Percentiles rank a stretch among this genome's conserved stretches.
Conservation (phyloP, 208 protist species). For the Trypanosoma scelopori region DNA sequence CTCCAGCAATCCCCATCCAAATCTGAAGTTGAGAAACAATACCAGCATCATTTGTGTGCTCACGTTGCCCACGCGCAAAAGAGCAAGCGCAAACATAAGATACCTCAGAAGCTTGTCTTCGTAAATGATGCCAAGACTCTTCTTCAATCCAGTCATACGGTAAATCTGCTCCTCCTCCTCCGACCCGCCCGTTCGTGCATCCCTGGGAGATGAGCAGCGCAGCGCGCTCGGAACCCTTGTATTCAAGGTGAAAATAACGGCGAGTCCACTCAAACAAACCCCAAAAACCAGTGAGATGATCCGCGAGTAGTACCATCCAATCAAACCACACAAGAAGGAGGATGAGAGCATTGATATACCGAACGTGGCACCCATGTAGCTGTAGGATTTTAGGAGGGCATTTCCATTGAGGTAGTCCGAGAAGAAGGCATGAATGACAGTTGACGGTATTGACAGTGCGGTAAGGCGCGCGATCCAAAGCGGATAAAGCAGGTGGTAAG, state of each 20-base stretch:
- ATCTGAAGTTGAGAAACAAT: constrained; percentile 39
- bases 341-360: constrained; percentile 31
- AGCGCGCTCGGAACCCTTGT: constrained; percentile 9
- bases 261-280: constrained; percentile 1
- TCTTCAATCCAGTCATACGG: constrained; percentile 1
- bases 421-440: constrained; percentile 40
- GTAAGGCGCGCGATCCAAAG: constrained; percentile 34
- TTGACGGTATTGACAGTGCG: constrained; percentile 40
- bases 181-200: neutral
- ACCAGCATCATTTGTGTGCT: constrained; percentile 51
- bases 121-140: constrained; percentile 19
- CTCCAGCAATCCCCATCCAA: constrained; percentile 33
- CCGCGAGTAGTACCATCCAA: constrained; percentile 30
- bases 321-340: constrained; percentile 36
- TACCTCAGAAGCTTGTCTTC: constrained; percentile 26
- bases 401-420: constrained; percentile 41
- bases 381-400: constrained; percentile 37
- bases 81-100: constrained; percentile 28
- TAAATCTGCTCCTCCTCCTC: neutral
- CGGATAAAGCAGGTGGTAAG: constrained; percentile 19
- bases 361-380: constrained; percentile 39
- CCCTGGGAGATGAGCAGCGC: neutral
- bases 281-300: constrained; percentile 25
- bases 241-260: constrained; percentile 9
- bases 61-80: constrained; percentile 43